Base-by-base conservation (phyloP, 345 rosid species). In the Citrus mangshanensis region DNA sequence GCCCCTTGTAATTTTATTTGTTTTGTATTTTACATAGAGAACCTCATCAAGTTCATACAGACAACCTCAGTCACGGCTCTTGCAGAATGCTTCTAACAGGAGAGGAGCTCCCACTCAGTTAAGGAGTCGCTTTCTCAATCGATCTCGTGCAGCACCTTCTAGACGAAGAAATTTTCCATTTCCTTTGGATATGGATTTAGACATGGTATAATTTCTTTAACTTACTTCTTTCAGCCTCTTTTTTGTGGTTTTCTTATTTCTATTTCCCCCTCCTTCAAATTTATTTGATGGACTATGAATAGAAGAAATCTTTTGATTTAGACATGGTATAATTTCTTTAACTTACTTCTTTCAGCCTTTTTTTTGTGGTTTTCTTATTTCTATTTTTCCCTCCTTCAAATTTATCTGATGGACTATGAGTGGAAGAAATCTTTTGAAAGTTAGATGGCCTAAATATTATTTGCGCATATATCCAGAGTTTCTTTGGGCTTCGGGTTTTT, bases 161-260 rank as follows among this genome's bases (percentile, higher is more conserved):
- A 80, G 90, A 84, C 81, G 81, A 30, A 79, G 91, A 75, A 85
- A 88, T 82, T 77, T 90, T 73, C 89, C 69, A n/a, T 95, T 93
- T 83, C 91, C 96, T 77, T 72, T 75, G 78, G 83, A 79, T 78
- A 90, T 92, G 98, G 91, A 85, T 78, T 62, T 92, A 27, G 97
- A 92, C 46, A 82, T 76, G 97, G 99, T 95, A 95, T n/a, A 65
- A 14, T 64, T 74, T 75, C 25, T 64, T 64, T 73, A 32, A 74
- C n/a, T 38, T 8, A 1, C 3, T 27, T 54, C 71, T 5, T 18
- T 22, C 61, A 8, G 46, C 70, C 55, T 34, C 76, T 60, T 70
- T 27, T 66, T 32, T 30, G n/a, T 16, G 51, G n/a, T 49, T 34
- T 19, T 75, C 38, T 77, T 56, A 1, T 60, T 27, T 68, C 64